Percentiles rank a stretch among this genome's conserved stretches.
Evolutionary conservation across 2,329 filamentous ascomycete species (phyloP).

Genomic region (Daldinia eschscholtzii): DNA sequence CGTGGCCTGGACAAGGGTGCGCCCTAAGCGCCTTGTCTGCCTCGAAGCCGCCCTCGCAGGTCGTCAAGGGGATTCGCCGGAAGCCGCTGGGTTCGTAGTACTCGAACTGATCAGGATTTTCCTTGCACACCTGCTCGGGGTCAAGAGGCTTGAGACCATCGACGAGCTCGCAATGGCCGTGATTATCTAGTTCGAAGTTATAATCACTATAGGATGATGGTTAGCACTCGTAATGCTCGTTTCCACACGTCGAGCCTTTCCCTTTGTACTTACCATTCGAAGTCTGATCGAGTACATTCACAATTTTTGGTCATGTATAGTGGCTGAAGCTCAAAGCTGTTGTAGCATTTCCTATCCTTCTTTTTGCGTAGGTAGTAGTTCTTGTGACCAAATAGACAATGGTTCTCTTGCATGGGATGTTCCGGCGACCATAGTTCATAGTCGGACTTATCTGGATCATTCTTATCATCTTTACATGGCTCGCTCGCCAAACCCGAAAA

Average conservation of each 20-base stretch:
- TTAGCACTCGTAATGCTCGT: constrained; percentile 49
- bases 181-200: constrained; percentile 86
- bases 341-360: constrained; percentile 82
- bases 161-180: constrained; percentile 83
- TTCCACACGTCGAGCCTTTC: constrained; percentile 7
- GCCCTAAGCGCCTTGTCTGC: constrained; percentile 75
- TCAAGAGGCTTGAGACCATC: constrained; percentile 74
- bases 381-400: constrained; percentile 93
- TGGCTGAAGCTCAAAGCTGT: constrained; percentile 77
- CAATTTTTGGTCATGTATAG: constrained; percentile 83
- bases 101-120: constrained; percentile 76
- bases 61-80: constrained; percentile 89
- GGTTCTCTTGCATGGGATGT: constrained; percentile 81
- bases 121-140: constrained; percentile 64
- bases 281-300: constrained; percentile 85
- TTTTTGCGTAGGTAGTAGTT: constrained; percentile 93
- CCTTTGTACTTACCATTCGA: constrained; percentile 79
- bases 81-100: constrained; percentile 91
- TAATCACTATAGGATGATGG: constrained; percentile 74
- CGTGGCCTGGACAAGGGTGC: constrained; percentile 79
- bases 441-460: constrained; percentile 68
- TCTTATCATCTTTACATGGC: constrained; percentile 76
- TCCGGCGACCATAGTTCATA: constrained; percentile 90
- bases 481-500: constrained; percentile 84
- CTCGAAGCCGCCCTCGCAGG: constrained; percentile 81